Evolutionary conservation across 1,139 yeast species (phyloP).

Genomic region (Debaryomyces subglobosus): DNA sequence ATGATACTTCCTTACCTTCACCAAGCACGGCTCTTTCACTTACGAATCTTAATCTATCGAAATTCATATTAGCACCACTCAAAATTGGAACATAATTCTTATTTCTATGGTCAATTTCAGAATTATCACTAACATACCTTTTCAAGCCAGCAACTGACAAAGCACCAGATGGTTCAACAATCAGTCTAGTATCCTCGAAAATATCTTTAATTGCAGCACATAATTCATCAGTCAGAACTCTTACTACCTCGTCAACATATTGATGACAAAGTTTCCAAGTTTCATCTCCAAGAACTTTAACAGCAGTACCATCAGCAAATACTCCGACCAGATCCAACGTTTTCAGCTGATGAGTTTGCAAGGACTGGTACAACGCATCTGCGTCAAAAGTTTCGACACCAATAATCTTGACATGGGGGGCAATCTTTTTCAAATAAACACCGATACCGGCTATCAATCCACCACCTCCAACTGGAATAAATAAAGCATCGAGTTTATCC

Average conservation of each 20-base stretch:
- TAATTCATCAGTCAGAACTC: conserved; percentile 90
- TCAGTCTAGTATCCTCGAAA: conserved; percentile 91
- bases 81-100: conserved; percentile 82
- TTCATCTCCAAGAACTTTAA: conserved; percentile 85
- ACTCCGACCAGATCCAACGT: conserved; percentile 76
- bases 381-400: conserved; percentile 98
- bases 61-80: conserved; percentile 98
- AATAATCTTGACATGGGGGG: conserved; percentile 95
- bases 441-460: conserved; percentile 93
- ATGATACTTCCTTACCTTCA: conserved; percentile 94
- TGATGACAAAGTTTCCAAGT: conserved; percentile 80
- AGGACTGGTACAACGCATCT: conserved; percentile 82
- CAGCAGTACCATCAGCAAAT: conserved; percentile 99
- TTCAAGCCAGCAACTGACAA: conserved; percentile 93
- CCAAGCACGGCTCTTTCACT: conserved; percentile 97
- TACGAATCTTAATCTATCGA: conserved; percentile 94
- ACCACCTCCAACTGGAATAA: conserved; percentile 96
- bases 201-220: conserved; percentile 98
- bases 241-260: conserved; percentile 84
- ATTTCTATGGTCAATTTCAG: conserved; percentile 70
- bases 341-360: conserved; percentile 56
- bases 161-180: conserved; percentile 97
- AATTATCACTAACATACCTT: conserved; percentile 68
- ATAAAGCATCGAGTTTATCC: conserved; percentile 80
- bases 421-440: conserved; percentile 86